Base-by-base conservation (phyloP, 139 green algal genomes). In the Chlorella sp. region DNA sequence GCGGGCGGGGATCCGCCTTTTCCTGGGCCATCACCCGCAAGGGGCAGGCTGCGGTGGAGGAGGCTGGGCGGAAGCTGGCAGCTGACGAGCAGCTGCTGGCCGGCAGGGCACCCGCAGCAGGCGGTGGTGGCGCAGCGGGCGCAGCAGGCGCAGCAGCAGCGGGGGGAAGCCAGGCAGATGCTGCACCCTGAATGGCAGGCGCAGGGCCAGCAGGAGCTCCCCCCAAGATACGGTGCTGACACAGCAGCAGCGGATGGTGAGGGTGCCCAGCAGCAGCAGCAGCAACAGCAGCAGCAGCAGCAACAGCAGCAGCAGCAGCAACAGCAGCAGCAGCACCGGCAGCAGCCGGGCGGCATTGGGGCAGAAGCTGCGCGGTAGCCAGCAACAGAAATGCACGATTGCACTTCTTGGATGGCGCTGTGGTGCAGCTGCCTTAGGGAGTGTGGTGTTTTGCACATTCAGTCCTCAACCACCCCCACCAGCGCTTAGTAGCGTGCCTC, bases 1-100 rank as follows among this genome's bases (percentile, higher is more conserved):
- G 88, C 42, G 88, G 81, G 14, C 68, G 85, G 21, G 83, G 83
- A 22, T 78, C 81, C 3, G 83, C 89, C 39, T 92, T 86, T 53
- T 64, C n/a, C 34, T 92, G 89, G 78, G 37, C 42, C 32, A 34
- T 57, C 64, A 88, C 81, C 18, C 68, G 42, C 84, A 85, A 89
- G 85, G 85, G 71, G 34, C 69, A 48, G 71, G 34, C 5, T 0
- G 32, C 26, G 5, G 64, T 92, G 69, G 69, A 26, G 14, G 85
- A 82, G 42, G 71, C 71, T 19, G n/a, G n/a, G 22, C 28, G 11
- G 3, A 83, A 89, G 69, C 85, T 89, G 71, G 42, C 24, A 12
- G 69, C 60, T 2, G 85, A 89, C 34, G 85, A 60, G 18, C 42
- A 82, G 42, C 71, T 83, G 71, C 76, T 89, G 36, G 32, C 40